A percentile compares a stretch with the other conserved stretches of the same genome.
Evolutionary conservation across 2,329 filamentous ascomycete genomes (phyloP).

Genomic region (Phialocephala subalpina): DNA sequence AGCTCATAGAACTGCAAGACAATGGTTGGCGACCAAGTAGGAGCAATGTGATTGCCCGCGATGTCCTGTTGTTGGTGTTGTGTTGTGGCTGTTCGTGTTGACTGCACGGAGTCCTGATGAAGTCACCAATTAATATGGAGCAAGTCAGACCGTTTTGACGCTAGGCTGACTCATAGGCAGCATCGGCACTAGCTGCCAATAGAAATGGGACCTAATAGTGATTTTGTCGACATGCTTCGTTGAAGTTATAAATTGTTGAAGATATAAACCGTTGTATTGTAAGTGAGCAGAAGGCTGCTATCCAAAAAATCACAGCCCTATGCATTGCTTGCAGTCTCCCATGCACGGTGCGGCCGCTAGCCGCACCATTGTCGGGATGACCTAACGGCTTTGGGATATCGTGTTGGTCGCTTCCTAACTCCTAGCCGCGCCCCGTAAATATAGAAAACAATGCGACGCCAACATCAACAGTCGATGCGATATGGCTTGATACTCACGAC

Average conservation of each 20-base stretch:
- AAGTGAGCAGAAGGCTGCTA: slow-evolving; percentile 4
- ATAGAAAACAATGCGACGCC: not conserved
- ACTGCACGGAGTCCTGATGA: not conserved
- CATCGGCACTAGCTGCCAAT: not conserved
- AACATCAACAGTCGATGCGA: slow-evolving; percentile 9
- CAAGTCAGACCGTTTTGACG: not conserved
- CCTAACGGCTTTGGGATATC: not conserved
- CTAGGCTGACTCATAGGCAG: not conserved
- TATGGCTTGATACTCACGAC: not conserved
- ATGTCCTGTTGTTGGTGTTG: not conserved
- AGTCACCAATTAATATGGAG: not conserved
- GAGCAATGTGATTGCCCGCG: not conserved
- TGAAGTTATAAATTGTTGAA: slow-evolving; percentile 9
- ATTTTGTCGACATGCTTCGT: not conserved
- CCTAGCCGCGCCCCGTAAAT: slow-evolving; percentile 13
- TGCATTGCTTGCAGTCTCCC: not conserved
- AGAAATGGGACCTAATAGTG: not conserved
- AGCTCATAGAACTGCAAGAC: not conserved
- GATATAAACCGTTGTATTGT: not conserved
- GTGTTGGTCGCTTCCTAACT: not conserved
- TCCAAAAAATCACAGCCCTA: slow-evolving; percentile 7
- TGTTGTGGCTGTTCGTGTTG: not conserved
- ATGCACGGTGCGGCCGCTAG: slow-evolving; percentile 2
- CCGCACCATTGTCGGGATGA: not conserved
- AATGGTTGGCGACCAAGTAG: not conserved